Base-by-base conservation (phyloP, 495 filamentous ascomycete genomes). In the Lichenothelia convexa region DNA sequence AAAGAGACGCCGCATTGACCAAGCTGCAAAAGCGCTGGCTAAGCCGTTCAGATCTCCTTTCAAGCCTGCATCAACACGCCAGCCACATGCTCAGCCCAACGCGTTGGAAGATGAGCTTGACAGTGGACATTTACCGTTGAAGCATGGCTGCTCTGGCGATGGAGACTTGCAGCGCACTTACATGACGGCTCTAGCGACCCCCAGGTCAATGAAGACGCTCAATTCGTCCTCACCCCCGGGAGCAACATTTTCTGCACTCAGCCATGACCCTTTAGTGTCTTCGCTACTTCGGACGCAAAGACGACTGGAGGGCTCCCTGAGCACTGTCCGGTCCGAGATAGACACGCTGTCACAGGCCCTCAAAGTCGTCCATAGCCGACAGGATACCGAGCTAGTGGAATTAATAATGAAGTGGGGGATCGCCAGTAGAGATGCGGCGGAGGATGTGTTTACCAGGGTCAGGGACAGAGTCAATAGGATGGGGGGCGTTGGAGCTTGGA, bases 11-110 rank as follows among this genome's bases (percentile, higher is more conserved):
- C 67, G 71, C 40, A 51, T 74, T 24, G 56, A 68, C 30, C 45
- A 57, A 21, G 60, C 63, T 20, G 42, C 62, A 16, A 51, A 59
- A 5, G 58, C 65, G 2, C 63, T 81, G 4, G 61, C 62, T 32
- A 72, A 71, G 42, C 76, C 76, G 3, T 81, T 81, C 63, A 73
- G 71, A 49, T 78, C 75, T 3, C 75, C 75, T 5, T 57, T 78
- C 30, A 65, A 59, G 45, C 42, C 56, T 46, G 33, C 37, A n/a
- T 44, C 48, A 18, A 46, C 50, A 30, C 43, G 40, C 21, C 30
- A 38, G n/a, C 31, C 22, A n/a, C n/a, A n/a, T n/a, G n/a, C n/a
- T n/a, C n/a, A n/a, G n/a, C n/a, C n/a, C n/a, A n/a, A n/a, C n/a
- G n/a, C n/a, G n/a, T n/a, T n/a, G n/a, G n/a, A n/a, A n/a, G n/a